Percentiles rank a stretch among this genome's conserved stretches.
Conservation (phyloP, 768 basidiomycete genomes). For the Mycena crocata region DNA sequence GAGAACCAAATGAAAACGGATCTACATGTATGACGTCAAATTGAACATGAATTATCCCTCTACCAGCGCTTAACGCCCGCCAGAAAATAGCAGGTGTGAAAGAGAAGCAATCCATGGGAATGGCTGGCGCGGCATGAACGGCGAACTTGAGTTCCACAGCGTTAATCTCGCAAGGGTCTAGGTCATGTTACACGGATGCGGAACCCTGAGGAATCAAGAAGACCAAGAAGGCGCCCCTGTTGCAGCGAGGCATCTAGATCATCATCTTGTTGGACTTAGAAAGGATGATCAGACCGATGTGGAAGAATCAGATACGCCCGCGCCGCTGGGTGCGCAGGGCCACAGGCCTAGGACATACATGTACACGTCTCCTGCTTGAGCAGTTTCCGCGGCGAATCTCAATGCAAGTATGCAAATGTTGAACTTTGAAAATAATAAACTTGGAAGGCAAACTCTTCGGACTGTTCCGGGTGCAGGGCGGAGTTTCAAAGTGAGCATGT, state of each 20-base stretch:
- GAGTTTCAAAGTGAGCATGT: no score
- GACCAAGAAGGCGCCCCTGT: neutral
- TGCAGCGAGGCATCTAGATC: neutral
- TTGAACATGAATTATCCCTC: neutral
- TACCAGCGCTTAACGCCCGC: neutral
- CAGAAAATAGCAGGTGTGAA: neutral
- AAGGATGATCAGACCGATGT: neutral
- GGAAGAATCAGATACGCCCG: no score
- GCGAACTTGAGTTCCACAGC: neutral
- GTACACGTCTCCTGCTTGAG: no score
- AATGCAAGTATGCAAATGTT: no score
- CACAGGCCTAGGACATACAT: no score
- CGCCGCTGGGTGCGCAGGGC: no score
- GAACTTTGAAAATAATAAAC: no score
- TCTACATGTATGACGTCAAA: neutral
- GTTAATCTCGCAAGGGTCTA: neutral
- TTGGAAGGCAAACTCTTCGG: no score
- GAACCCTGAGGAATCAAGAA: slow-evolving; percentile 15
- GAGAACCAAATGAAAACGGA: no score
- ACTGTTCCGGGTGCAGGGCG: no score
- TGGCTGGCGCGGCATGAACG: neutral
- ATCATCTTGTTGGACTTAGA: neutral
- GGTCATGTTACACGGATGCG: neutral
- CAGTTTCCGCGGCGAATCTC: no score
- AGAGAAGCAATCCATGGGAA: neutral